Evolutionary conservation across 2,329 filamentous ascomycete species (phyloP), one percentile per base, ranked within the genome.

Genomic region (Ceratocystis albifundus): DNA sequence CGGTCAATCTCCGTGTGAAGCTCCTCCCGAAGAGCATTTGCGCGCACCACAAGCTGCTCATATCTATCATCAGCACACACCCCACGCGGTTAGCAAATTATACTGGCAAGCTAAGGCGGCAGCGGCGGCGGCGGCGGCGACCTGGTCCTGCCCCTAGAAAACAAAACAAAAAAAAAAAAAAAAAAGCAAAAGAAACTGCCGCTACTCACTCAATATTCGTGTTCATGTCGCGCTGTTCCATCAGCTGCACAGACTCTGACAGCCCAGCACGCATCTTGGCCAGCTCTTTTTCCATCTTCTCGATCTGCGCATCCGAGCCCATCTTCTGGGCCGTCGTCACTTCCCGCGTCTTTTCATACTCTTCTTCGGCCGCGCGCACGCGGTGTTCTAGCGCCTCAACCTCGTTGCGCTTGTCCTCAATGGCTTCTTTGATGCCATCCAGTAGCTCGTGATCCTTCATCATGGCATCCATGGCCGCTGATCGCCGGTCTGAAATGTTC

Each of bases 251-350:
- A 44, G 87, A 91, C 75, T 96, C 93, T 2, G 85, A 87, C 36
- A 96, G 79, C 10, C 87, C 88, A 1, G 88, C 84, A 53, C 92
- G 84, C 90, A 97, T 96, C 74, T 91, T 90, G 61, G 89, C 88
- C n/a, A 99, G 79, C 75, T 99, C 92, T 76, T 96, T 96, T 77
- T 99, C 94, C 88, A 96, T 95, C 79, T 94, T 94, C 76, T 99
- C 94, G 72, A 99, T 96, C 75, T 97, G 93, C 7, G 92, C 86
- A 74, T 97, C 94, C 1, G 87, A 90, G 6, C 87, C 88, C 74
- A 93, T 84, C 77, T 95, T 95, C 74, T 96, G 90, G 20, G 91
- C 89, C 59, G 84, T 89, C 6, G 89, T 93, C 68, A 83, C 81
- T 80, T 96, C 94, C 73, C 93, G 93, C 22, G 90, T 92, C 76